These are phyloP conservation scores for Trichoderma sp. DNA, from an alignment of 2,329 filamentous ascomycete genomes.

Conservation along the genomic window DNA sequence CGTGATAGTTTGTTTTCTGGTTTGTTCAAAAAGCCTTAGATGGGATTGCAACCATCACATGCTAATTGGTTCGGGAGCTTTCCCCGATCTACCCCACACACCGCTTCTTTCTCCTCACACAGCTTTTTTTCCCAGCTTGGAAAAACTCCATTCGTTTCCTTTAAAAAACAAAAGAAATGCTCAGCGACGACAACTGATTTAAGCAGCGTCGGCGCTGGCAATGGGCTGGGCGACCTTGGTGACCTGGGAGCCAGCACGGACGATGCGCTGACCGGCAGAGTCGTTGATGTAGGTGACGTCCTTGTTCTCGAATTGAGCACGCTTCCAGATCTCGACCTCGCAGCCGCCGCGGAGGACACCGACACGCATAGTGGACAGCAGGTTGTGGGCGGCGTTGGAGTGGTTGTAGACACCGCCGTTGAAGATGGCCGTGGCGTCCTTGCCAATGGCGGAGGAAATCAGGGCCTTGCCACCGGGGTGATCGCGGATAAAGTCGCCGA, in stretches of 20 bases:
- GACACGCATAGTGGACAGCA: slow-evolving; percentile 83
- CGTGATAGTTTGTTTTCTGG: slow-evolving; percentile 7
- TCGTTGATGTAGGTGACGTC: slow-evolving; percentile 78
- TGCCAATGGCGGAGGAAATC: slow-evolving; percentile 77
- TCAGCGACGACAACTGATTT: slow-evolving; percentile 22
- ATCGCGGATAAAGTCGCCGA: slow-evolving; percentile 80
- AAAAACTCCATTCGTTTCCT: not conserved
- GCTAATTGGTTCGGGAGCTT: not conserved
- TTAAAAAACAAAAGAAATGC: not conserved
- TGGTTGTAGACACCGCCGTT: slow-evolving; percentile 89
- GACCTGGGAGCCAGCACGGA: slow-evolving; percentile 80
- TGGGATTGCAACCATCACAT: not conserved
- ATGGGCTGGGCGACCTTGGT: slow-evolving; percentile 80
- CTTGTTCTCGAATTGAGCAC: slow-evolving; percentile 79
- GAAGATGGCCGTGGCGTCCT: slow-evolving; percentile 87
- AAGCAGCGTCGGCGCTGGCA: slow-evolving; percentile 81
- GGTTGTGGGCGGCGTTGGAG: slow-evolving; percentile 85
- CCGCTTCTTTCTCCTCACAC: not conserved
- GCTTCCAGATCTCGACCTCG: slow-evolving; percentile 93
- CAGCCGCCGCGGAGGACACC: slow-evolving; percentile 83
- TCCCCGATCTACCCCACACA: not conserved
- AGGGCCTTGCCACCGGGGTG: slow-evolving; percentile 89
- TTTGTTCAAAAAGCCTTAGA: not conserved
- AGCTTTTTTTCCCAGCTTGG: not conserved
- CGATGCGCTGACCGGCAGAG: slow-evolving; percentile 74